Conservation (phyloP, 441 rosid species). For the Populus trichocarpa region DNA sequence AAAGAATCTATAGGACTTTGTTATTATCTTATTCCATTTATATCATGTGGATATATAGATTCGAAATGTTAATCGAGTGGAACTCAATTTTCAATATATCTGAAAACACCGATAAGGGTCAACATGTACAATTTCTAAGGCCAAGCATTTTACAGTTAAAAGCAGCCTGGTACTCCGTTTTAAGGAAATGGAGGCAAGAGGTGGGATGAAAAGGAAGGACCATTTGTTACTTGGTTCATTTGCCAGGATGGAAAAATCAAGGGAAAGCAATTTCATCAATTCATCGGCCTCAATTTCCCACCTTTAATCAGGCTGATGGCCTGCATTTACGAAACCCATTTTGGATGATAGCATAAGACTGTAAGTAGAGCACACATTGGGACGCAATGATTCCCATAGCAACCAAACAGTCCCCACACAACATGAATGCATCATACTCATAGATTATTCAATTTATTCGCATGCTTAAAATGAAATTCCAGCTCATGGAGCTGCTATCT, state of each 20-base stretch:
- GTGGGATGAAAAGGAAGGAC: background rate
- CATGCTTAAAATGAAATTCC: conserved; percentile 1
- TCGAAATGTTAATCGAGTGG: background rate
- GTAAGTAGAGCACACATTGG: background rate
- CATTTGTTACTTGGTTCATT: too few species aligned
- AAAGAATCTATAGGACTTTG: background rate
- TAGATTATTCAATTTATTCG: background rate
- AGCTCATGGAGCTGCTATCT: background rate
- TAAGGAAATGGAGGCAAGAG: background rate
- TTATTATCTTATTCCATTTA: too few species aligned
- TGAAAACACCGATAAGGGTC: background rate
- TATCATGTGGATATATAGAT: background rate
- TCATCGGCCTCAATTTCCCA: background rate
- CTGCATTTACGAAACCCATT: background rate
- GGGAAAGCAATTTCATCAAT: background rate
- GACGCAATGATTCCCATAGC: background rate
- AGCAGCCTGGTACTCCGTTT: too few species aligned
- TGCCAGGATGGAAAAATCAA: too few species aligned
- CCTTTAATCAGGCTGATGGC: background rate
- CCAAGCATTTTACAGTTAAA: too few species aligned
- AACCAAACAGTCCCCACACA: background rate
- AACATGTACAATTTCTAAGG: too few species aligned
- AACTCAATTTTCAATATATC: background rate
- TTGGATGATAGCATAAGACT: background rate
- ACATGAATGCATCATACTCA: background rate